Base-by-base conservation (phyloP, 306 rosid genomes). In the Bauhinia variegata region DNA sequence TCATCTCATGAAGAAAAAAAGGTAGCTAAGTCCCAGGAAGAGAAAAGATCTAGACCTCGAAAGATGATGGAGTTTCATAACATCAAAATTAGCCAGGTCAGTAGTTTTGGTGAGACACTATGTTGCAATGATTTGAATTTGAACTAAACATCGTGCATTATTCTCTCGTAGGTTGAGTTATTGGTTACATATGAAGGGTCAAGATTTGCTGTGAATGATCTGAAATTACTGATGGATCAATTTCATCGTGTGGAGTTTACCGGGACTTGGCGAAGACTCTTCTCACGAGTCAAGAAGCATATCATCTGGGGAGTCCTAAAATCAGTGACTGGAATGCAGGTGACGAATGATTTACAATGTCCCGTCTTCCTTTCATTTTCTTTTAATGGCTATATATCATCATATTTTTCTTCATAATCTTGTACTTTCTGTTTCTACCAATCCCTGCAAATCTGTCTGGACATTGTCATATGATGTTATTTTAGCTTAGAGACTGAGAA, bases 281-380 rank as follows among this genome's bases (percentile, higher is more conserved):
- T 95, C 82, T 90, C 99, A 7, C 91, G 91, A 70, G 97, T 95
- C 62, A 95, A 90, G 85, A 95, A 95, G 77, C 99, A 95, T 78
- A 86, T 95, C 71, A 95, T 95, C 57, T 95, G 99, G 99, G 97
- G 99, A 74, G 99, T 95, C 84, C 74, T 95, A 46, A 95, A 95
- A 84, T 95, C 99, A 47, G 99, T 95, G 52, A 95, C 99, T 4
- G 99, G 99, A 82, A 90, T 90, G 99, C 99, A 95, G 97, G 99
- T 88, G 71, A 69, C 65, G 67, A 62, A 71, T 79, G 73, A 43
- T 30, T 53, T 56, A 6, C 65, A 16, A 58, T 52, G 55, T 56
- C 54, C 65, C 38, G 61, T 38, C 46, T 31, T 43, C 54, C 32
- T 55, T 60, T 58, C 59, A 31, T 68, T 64, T 75, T 46, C 44